These are phyloP conservation scores for Naganishia liquefaciens DNA, from an alignment of 1,284 basidiomycete genomes.

Conservation along the genomic window DNA sequence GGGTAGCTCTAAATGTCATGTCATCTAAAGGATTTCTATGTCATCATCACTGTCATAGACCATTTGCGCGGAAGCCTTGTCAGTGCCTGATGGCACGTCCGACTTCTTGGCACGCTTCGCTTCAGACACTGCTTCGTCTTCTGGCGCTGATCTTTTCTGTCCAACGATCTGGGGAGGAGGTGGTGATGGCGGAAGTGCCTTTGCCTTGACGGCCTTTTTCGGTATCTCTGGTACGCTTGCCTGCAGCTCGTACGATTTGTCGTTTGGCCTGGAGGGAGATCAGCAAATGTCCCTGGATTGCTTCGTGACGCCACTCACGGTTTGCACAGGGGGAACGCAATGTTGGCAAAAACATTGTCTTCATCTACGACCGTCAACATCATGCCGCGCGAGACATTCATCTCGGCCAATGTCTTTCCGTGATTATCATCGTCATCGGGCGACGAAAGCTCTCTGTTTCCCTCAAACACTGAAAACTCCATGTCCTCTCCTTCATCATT, in stretches of 20 bases:
- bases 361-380: constrained; percentile 73
- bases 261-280: constrained; percentile 56
- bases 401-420: constrained; percentile 46
- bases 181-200: constrained; percentile 54
- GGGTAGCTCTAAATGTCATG: neutral
- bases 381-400: constrained; percentile 57
- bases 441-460: constrained; percentile 58
- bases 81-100: constrained; percentile 60
- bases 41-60: constrained; percentile 36
- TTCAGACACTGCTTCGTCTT: constrained; percentile 58
- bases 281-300: neutral
- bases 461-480: constrained; percentile 84
- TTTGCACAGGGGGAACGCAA: constrained; percentile 69
- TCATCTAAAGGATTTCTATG: constrained; percentile 33
- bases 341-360: constrained; percentile 71
- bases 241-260: constrained; percentile 63
- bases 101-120: constrained; percentile 55
- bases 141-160: constrained; percentile 62
- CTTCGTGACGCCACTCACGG: constrained; percentile 66
- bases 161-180: constrained; percentile 46
- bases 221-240: constrained; percentile 59
- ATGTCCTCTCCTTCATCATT: constrained; percentile 49
- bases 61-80: constrained; percentile 56
- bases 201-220: constrained; percentile 41
- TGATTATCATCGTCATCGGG: constrained; percentile 52